These are phyloP conservation scores for Sugiyamaella marilandica DNA, from an alignment of 805 yeast species.

Conservation along the genomic window DNA sequence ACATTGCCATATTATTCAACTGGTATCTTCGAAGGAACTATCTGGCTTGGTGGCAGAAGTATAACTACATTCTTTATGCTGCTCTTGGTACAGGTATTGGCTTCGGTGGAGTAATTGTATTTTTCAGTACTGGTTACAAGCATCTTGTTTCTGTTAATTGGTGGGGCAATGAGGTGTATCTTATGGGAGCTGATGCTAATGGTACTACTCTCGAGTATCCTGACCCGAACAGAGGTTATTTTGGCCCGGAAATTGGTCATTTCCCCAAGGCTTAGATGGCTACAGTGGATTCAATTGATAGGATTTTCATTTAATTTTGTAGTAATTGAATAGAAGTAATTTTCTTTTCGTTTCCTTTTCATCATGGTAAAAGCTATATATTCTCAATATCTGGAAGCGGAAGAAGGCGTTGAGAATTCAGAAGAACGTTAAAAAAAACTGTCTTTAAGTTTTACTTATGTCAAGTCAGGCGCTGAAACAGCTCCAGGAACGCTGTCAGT, in stretches of 20 bases:
- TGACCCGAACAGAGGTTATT: slow-evolving; percentile 3
- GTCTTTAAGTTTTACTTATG: too few species aligned
- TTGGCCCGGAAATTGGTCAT: slow-evolving; percentile 5
- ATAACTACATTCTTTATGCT: slow-evolving; percentile 46
- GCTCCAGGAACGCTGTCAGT: slow-evolving; percentile 17
- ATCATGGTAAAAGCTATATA: too few species aligned
- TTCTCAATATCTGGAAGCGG: too few species aligned
- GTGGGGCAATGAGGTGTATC: slow-evolving; percentile 47
- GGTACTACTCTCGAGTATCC: slow-evolving; percentile 27
- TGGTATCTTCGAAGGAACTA: slow-evolving; percentile 39
- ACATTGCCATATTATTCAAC: slow-evolving; percentile 42
- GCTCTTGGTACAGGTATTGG: slow-evolving; percentile 50
- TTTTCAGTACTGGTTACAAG: slow-evolving; percentile 40
- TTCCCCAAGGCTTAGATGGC: slow-evolving; percentile 2
- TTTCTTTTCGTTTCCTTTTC: too few species aligned
- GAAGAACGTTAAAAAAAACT: too few species aligned
- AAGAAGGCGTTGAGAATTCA: too few species aligned
- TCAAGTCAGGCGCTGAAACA: slow-evolving; percentile 6
- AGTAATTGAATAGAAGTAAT: too few species aligned
- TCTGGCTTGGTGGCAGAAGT: slow-evolving; percentile 49
- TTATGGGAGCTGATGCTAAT: slow-evolving; percentile 35
- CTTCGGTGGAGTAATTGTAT: slow-evolving; percentile 42
- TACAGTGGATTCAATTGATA: too few species aligned
- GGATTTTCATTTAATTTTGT: too few species aligned
- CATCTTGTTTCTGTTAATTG: slow-evolving; percentile 34